phyloP scores from a whole-genome alignment of 352 stramenopile genomes.

The Globisporangium cylindrosporum region DNA sequence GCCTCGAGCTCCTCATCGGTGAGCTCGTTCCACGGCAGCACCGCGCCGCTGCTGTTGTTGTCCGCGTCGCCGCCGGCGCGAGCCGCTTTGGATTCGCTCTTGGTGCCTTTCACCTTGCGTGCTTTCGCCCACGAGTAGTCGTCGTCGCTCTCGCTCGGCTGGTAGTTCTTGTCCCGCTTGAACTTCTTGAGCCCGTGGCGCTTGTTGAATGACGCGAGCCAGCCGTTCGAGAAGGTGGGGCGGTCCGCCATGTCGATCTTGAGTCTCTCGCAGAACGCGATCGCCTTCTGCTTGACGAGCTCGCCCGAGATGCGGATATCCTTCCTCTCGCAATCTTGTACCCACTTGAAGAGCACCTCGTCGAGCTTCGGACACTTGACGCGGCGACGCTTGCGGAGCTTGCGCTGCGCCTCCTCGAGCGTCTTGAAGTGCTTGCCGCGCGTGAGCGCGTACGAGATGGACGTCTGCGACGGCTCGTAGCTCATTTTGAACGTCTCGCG shows the following conservation, averaged over 20 bases:
- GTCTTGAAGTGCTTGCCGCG: slow-evolving; percentile 61
- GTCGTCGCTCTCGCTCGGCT: slow-evolving; percentile 18
- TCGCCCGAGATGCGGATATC: slow-evolving; percentile 24
- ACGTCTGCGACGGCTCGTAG: slow-evolving; percentile 78
- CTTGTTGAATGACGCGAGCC: slow-evolving; percentile 79
- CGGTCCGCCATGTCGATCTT: slow-evolving; percentile 12
- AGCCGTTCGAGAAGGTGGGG: slow-evolving; percentile 73
- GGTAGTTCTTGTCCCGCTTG: slow-evolving; percentile 19
- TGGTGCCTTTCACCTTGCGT: slow-evolving; percentile 3
- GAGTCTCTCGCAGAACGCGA: slow-evolving; percentile 20
- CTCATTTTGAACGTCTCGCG: slow-evolving; percentile 64
- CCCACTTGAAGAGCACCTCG: slow-evolving; percentile 21
- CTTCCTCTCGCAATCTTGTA: slow-evolving; percentile 18
- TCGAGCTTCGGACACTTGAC: slow-evolving; percentile 22
- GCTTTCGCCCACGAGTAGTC: slow-evolving; percentile 20
- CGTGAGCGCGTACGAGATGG: slow-evolving; percentile 84
- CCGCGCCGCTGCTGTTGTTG: background rate
- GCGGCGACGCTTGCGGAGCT: slow-evolving; percentile 31
- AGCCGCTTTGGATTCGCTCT: background rate
- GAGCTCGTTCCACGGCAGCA: slow-evolving; percentile 16
- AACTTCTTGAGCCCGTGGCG: slow-evolving; percentile 33
- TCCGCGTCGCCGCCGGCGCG: background rate
- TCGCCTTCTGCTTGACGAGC: slow-evolving; percentile 20
- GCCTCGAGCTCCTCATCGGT: slow-evolving; percentile 18
- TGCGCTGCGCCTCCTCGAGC: slow-evolving; percentile 72